Percentiles rank a stretch among this genome's conserved stretches.
phyloP scores from a whole-genome alignment of 345 rosid species.

The Eucalyptus cloeziana region DNA sequence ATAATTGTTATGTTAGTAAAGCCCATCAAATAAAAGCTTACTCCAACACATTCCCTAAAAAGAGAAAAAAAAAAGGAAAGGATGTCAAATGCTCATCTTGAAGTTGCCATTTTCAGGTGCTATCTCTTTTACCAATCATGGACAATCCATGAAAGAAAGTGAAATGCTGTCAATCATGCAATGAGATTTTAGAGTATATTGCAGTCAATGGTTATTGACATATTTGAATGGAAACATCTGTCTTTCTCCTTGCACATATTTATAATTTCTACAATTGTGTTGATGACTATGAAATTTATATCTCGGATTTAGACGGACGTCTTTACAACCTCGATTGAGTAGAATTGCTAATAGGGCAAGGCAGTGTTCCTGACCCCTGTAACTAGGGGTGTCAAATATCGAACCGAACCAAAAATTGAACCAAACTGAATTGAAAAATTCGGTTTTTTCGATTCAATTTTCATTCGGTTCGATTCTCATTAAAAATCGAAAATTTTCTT shows the following conservation, averaged over 20 bases:
- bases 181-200: neutral
- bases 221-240: neutral
- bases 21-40: neutral
- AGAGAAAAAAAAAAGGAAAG: neutral
- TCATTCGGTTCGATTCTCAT: too few relatives aligned
- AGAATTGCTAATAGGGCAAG: neutral
- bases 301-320: rapidly evolving
- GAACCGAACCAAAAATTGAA: too few relatives aligned
- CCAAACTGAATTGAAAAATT: too few relatives aligned
- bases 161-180: neutral
- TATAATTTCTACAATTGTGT: neutral
- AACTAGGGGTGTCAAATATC: too few relatives aligned
- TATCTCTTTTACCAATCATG: neutral
- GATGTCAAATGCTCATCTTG: neutral
- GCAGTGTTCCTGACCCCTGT: rapidly evolving
- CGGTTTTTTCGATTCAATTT: too few relatives aligned
- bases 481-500: too few relatives aligned
- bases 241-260: neutral
- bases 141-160: neutral
- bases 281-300: neutral
- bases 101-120: neutral
- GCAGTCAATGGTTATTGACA: neutral
- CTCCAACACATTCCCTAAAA: neutral
- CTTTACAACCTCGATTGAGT: neutral
- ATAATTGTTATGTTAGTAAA: rapidly evolving